Percentiles rank a stretch among this genome's conserved stretches.
phyloP scores from a whole-genome alignment of 768 basidiomycete species.

The Kwoniella mangroviensis region DNA sequence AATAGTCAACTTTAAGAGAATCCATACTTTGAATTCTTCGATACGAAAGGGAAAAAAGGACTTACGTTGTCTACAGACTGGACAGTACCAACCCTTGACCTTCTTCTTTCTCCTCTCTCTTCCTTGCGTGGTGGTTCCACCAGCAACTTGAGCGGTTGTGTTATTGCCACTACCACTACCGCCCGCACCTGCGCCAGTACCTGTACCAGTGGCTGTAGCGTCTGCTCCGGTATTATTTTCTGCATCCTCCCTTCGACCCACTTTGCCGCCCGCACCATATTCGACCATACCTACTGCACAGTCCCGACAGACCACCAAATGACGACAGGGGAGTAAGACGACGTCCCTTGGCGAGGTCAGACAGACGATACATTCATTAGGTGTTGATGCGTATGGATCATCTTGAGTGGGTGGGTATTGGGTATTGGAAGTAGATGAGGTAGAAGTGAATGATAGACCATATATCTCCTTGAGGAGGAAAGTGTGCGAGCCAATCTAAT shows the following conservation, averaged over 20 bases:
- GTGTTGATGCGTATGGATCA: conserved; percentile 66
- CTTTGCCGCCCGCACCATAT: conserved; percentile 88
- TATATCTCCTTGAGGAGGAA: conserved; percentile 97
- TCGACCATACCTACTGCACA: conserved; percentile 97
- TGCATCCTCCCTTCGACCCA: conserved; percentile 64
- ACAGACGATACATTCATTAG: conserved; percentile 82
- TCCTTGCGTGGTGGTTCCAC: conserved; percentile 55
- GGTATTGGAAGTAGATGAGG: conserved; percentile 54
- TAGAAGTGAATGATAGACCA: conserved; percentile 69
- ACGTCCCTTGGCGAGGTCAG: conserved; percentile 87
- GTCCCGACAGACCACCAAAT: conserved; percentile 92
- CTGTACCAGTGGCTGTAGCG: conserved; percentile 11
- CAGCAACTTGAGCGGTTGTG: conserved; percentile 44
- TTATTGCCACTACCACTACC: conserved; percentile 17
- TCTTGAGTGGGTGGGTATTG: conserved; percentile 59
- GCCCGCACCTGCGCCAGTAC: conserved; percentile 39
- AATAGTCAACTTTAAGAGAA: neutral
- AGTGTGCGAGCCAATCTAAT: conserved; percentile 78
- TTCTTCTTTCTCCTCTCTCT: conserved; percentile 77
- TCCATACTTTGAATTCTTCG: no score
- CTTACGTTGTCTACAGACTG: conserved; percentile 92
- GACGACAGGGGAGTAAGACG: conserved; percentile 87
- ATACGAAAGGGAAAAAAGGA: conserved; percentile 25
- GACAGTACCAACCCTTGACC: conserved; percentile 97
- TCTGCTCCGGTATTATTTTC: conserved; percentile 34